Base-by-base conservation (phyloP, 2,329 filamentous ascomycete species). In the Paecilomyces dactylethromorphus region DNA sequence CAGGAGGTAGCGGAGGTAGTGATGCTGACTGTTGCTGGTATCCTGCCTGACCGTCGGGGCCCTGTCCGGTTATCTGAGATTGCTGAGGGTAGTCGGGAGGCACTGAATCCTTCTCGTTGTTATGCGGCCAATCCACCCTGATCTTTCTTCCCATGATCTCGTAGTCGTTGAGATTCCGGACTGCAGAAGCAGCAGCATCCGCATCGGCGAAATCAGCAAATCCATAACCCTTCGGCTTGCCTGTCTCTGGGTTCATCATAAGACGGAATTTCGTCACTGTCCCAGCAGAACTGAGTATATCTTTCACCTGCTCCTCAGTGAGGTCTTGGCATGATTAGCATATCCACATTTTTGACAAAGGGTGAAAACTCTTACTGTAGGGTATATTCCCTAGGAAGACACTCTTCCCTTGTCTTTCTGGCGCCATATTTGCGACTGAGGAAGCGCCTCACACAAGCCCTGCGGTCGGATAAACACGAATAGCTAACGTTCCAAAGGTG, bases 191-290 rank as follows among this genome's bases (percentile, higher is more conserved):
- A 32, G 94, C 94, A 26, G 92, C 82, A 84, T 96, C 93, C 60
- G 90, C 87, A 71, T 97, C 94, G 58, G 91, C 89, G 71, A 96
- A 99, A 73, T 97, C 93, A 69, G 92, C 90, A 69, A 97, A 99
- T 35, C 94, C 94, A 73, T 96, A 99, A 18, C 94, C 94, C 75
- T 97, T 97, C 0, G 94, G 92, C 58, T 91, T 87, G 50, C 93
- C 92, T 2, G 92, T 97, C 70, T 97, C 93, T 56, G 92, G 89
- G 78, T 97, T 95, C 76, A 96, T 95, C 64, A 97, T 93, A 54
- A 97, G 83, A 56, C 93, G 87, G 74, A 97, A 97, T 72, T 90
- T 93, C 60, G 95, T 82, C 1, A 97, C 93, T 64, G 92, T 90
- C 59, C 94, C 94, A 56, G 90, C 92, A 64, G 89, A 89, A 71